Conservation (phyloP, 2,329 filamentous ascomycete genomes). For the Aspergillus quadrilineatus region DNA sequence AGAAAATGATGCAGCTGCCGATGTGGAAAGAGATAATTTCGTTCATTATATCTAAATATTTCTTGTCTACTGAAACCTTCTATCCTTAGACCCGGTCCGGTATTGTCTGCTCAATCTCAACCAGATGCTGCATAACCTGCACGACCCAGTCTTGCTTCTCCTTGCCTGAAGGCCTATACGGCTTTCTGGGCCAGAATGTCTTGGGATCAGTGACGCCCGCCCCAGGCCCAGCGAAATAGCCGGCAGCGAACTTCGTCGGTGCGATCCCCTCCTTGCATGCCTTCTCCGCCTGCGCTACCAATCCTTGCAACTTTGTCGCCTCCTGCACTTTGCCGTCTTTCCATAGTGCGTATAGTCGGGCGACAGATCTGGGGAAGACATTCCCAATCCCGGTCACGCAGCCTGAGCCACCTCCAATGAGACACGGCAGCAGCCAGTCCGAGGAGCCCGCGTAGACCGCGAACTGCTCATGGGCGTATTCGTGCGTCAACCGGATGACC, state of each 20-base stretch:
- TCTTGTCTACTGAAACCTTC: too few species aligned
- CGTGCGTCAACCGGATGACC: conserved; percentile 54
- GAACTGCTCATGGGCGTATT: conserved; percentile 42
- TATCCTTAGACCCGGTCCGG: conserved; percentile 6
- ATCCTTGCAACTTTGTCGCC: conserved; percentile 42
- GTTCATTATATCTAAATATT: neutral
- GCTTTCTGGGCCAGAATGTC: conserved; percentile 46
- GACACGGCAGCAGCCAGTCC: conserved; percentile 46
- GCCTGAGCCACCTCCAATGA: conserved; percentile 42
- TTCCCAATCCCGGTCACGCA: conserved; percentile 51
- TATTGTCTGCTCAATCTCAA: conserved; percentile 18
- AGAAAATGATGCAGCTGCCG: too few species aligned
- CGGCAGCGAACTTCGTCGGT: conserved; percentile 49
- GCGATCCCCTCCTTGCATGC: conserved; percentile 53
- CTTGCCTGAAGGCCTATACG: conserved; percentile 42
- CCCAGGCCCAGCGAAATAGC: conserved; percentile 42
- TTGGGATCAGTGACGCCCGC: conserved; percentile 38
- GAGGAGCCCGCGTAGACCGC: conserved; percentile 47
- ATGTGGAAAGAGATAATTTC: too few species aligned
- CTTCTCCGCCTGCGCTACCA: conserved; percentile 51
- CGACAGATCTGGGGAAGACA: conserved; percentile 47
- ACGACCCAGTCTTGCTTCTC: conserved; percentile 46
- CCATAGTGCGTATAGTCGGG: conserved; percentile 45
- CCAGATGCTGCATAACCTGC: conserved; percentile 36
- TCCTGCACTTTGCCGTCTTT: conserved; percentile 39